Conservation (phyloP, 2,329 filamentous ascomycete genomes). For the Metarhizium humberi region DNA sequence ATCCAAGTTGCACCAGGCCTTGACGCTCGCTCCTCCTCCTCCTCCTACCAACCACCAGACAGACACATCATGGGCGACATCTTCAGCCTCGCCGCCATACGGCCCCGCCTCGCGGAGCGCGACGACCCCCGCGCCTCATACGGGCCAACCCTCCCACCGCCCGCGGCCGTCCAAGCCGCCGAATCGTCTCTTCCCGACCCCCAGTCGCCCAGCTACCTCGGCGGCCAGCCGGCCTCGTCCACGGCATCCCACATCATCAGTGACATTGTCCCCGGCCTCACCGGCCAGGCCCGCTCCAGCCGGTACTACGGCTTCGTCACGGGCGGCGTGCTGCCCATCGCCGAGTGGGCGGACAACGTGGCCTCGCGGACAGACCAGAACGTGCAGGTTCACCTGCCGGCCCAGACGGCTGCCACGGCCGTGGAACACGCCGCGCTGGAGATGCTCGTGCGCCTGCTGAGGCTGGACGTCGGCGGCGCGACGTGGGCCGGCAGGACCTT, state of each 20-base stretch:
- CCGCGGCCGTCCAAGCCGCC: constrained; percentile 23
- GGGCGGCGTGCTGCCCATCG: constrained; percentile 70
- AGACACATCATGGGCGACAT: constrained; percentile 15
- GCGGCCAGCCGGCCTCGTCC: constrained; percentile 18
- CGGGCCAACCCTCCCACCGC: constrained; percentile 28
- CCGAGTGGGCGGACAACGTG: constrained; percentile 75
- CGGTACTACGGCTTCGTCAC: constrained; percentile 88
- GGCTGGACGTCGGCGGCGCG: constrained; percentile 47
- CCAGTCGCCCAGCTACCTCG: constrained; percentile 17
- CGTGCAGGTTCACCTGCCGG: no score
- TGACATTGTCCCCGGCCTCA: constrained; percentile 51
- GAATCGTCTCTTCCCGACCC: constrained; percentile 29
- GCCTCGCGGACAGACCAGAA: no score
- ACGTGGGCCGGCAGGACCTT: constrained; percentile 16
- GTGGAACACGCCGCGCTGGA: constrained; percentile 65
- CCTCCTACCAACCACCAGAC: not conserved
- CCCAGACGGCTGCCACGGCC: constrained; percentile 51
- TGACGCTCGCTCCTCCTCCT: no score
- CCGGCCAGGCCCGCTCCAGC: constrained; percentile 43
- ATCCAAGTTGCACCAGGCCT: no score
- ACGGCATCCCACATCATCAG: constrained; percentile 31
- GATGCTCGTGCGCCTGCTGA: constrained; percentile 60
- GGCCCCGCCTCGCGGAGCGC: constrained; percentile 14
- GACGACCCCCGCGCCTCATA: constrained; percentile 7
- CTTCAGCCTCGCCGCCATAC: constrained; percentile 10